Evolutionary conservation across 495 filamentous ascomycete genomes (phyloP).

Genomic region (Hapsidospora chrysogenum): DNA sequence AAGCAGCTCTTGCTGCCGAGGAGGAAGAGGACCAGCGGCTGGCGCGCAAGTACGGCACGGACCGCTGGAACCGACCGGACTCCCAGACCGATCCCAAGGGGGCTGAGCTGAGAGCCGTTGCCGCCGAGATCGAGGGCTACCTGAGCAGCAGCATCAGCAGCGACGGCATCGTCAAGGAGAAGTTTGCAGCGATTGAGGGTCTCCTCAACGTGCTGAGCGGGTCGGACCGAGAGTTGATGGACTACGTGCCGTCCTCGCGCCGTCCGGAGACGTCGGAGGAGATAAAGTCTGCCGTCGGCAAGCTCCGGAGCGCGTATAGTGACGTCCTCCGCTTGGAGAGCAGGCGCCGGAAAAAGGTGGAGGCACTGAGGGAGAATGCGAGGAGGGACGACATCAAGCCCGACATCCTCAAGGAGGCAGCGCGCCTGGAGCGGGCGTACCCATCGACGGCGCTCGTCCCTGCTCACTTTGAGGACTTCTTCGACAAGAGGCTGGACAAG

Average conservation of each 20-base stretch:
- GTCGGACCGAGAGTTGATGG: slow-evolving; percentile 61
- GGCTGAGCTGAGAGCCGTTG: slow-evolving; percentile 57
- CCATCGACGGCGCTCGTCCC: slow-evolving; percentile 71
- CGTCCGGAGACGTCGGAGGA: slow-evolving; percentile 59
- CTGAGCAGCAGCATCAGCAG: slow-evolving; percentile 70
- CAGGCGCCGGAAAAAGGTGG: slow-evolving; percentile 56
- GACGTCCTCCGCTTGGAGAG: slow-evolving; percentile 71
- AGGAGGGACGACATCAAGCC: slow-evolving; percentile 80
- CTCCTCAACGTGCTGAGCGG: slow-evolving; percentile 60
- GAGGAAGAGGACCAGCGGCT: slow-evolving; percentile 65
- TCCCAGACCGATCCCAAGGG: slow-evolving; percentile 44
- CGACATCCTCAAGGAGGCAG: slow-evolving; percentile 65
- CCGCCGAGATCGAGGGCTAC: slow-evolving; percentile 70
- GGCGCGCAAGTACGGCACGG: slow-evolving; percentile 69
- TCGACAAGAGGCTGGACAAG: slow-evolving; percentile 56
- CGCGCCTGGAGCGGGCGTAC: slow-evolving; percentile 68
- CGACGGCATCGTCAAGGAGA: slow-evolving; percentile 64
- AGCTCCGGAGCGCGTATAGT: slow-evolving; percentile 59
- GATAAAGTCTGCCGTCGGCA: slow-evolving; percentile 60
- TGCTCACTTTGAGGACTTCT: slow-evolving; percentile 77
- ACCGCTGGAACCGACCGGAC: slow-evolving; percentile 60
- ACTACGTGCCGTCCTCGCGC: slow-evolving; percentile 77
- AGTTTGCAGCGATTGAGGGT: slow-evolving; percentile 58
- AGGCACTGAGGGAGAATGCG: slow-evolving; percentile 56
- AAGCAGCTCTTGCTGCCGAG: slow-evolving; percentile 58